Evolutionary conservation across 495 filamentous ascomycete species (phyloP).

Genomic region (Penicillium antarcticum): DNA sequence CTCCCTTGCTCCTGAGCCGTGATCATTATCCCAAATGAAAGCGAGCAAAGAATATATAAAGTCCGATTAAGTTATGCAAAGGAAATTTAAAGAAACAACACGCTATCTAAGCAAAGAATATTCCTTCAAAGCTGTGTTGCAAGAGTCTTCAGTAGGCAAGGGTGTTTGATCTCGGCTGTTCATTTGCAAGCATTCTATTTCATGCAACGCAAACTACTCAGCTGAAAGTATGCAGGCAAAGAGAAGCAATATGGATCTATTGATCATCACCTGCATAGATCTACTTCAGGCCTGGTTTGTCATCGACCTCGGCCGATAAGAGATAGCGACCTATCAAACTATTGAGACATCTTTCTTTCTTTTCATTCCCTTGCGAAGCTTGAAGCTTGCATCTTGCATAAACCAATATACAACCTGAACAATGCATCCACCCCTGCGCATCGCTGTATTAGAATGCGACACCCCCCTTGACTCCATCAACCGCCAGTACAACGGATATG

Average conservation of each 20-base stretch:
- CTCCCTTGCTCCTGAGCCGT: neutral
- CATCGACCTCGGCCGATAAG: neutral
- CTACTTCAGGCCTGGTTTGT: neutral
- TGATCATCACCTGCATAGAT: neutral
- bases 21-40: neutral
- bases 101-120: neutral
- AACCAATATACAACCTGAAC: neutral
- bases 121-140: neutral
- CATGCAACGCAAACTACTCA: too few relatives aligned
- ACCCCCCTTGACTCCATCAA: slow-evolving; percentile 55
- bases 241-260: too few relatives aligned
- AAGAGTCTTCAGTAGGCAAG: too few relatives aligned
- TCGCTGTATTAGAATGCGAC: slow-evolving; percentile 84
- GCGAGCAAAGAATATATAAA: neutral
- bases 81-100: neutral
- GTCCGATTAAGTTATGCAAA: too few relatives aligned
- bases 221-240: too few relatives aligned
- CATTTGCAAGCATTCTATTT: too few relatives aligned
- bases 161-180: too few relatives aligned
- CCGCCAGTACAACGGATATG: slow-evolving; percentile 67
- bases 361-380: neutral
- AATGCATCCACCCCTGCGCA: slow-evolving; percentile 60
- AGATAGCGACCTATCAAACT: neutral
- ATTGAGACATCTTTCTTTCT: neutral
- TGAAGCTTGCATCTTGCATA: neutral